These are phyloP conservation scores for Basidiobolus heterosporus DNA, from an alignment of 371 early-diverging fungal genomes.

Conservation along the genomic window DNA sequence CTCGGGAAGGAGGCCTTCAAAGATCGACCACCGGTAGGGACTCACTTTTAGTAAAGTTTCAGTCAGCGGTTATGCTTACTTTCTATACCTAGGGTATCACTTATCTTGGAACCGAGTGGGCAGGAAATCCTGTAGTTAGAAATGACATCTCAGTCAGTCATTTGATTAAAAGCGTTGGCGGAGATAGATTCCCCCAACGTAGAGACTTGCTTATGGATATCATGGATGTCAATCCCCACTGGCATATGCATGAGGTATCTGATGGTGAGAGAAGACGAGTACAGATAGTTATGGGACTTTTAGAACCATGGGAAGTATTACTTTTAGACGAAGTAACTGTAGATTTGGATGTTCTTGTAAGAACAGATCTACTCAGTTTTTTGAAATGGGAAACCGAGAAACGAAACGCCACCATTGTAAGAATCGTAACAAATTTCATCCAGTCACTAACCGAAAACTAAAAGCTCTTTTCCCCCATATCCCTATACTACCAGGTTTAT, in stretches of 20 bases:
- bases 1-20: constrained; percentile 45
- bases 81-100: constrained; percentile 33
- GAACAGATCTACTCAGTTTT: constrained; percentile 44
- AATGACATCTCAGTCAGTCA: constrained; percentile 47
- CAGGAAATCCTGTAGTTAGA: constrained; percentile 28
- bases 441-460: too few species aligned
- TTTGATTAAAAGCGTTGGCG: constrained; percentile 49
- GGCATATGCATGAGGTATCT: constrained; percentile 57
- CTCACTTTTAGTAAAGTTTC: not conserved
- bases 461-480: not conserved
- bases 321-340: constrained; percentile 71
- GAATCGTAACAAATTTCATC: too few species aligned
- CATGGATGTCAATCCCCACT: constrained; percentile 48
- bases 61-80: not conserved
- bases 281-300: constrained; percentile 56
- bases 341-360: constrained; percentile 62
- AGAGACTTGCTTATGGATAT: constrained; percentile 37
- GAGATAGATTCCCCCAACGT: constrained; percentile 41
- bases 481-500: constrained; percentile 19
- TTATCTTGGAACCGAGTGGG: constrained; percentile 74
- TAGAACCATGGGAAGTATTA: constrained; percentile 52
- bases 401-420: constrained; percentile 39
- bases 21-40: constrained; percentile 16
- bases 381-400: constrained; percentile 39
- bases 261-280: constrained; percentile 56